phyloP scores from a whole-genome alignment of 371 early-diverging fungal genomes.

The Rhizomucor miehei region DNA sequence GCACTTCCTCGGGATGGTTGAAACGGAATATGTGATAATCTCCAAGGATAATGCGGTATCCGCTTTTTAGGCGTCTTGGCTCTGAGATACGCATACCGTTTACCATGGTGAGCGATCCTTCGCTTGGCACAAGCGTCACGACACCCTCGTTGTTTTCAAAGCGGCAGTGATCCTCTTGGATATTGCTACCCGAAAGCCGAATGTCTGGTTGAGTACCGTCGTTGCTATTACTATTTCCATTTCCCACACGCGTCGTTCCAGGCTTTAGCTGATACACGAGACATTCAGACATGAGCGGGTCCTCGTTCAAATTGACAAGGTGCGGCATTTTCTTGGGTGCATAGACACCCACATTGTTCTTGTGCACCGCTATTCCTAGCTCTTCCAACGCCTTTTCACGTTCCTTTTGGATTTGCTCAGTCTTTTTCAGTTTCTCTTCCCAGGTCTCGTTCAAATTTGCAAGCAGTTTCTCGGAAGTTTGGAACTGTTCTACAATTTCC shows the following conservation, averaged over 20 bases:
- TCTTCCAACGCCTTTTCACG: constrained; percentile 79
- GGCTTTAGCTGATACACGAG: constrained; percentile 83
- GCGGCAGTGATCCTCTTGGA: constrained; percentile 70
- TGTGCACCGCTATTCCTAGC: constrained; percentile 76
- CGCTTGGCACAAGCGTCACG: constrained; percentile 64
- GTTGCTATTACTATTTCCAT: constrained; percentile 37
- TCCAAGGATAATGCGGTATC: constrained; percentile 84
- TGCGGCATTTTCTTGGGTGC: constrained; percentile 85
- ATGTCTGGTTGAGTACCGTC: constrained; percentile 56
- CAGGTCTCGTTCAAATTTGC: constrained; percentile 80
- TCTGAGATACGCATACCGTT: constrained; percentile 69
- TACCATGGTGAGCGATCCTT: constrained; percentile 66
- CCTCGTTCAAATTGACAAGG: constrained; percentile 87
- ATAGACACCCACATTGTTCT: constrained; percentile 76
- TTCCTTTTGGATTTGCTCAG: constrained; percentile 72
- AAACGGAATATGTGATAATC: constrained; percentile 82
- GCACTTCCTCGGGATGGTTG: constrained; percentile 84
- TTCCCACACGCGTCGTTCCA: constrained; percentile 75
- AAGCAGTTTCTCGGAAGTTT: constrained; percentile 86
- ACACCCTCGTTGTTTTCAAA: constrained; percentile 67
- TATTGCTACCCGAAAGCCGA: constrained; percentile 67
- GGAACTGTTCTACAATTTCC: constrained; percentile 76
- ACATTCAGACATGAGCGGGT: constrained; percentile 89
- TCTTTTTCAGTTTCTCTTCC: constrained; percentile 81
- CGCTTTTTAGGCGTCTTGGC: constrained; percentile 64